Evolutionary conservation across 2,329 filamentous ascomycete species (phyloP).

Genomic region (Ophiostoma pallidulum): DNA sequence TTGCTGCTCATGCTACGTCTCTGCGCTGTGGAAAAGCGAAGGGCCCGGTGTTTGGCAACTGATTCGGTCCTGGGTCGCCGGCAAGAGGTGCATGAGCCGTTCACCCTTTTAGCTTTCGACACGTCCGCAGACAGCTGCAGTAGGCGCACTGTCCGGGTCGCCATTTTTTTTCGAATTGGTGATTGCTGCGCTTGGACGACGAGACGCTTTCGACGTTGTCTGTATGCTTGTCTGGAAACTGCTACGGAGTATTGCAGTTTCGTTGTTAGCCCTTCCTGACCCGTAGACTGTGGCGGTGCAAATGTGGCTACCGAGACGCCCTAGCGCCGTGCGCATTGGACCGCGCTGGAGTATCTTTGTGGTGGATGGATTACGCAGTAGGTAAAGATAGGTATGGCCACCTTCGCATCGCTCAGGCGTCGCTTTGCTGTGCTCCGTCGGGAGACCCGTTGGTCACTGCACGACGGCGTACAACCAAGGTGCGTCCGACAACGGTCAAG

Average conservation of each 20-base stretch:
- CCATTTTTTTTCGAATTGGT: neutral
- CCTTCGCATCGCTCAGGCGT: too few relatives aligned
- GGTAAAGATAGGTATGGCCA: too few relatives aligned
- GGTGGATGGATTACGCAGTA: too few relatives aligned
- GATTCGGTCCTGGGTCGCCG: too few relatives aligned
- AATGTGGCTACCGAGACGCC: neutral
- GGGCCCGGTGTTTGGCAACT: neutral
- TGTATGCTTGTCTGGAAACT: too few relatives aligned
- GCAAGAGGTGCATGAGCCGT: neutral
- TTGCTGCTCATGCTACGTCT: neutral
- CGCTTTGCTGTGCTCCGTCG: neutral
- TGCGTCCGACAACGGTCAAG: constrained; percentile 19
- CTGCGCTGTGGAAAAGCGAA: neutral
- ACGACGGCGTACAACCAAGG: constrained; percentile 14
- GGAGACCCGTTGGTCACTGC: neutral
- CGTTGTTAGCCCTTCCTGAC: neutral
- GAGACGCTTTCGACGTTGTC: too few relatives aligned
- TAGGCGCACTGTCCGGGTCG: neutral
- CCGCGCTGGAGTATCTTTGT: too few relatives aligned
- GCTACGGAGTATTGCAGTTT: neutral
- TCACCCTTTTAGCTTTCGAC: neutral
- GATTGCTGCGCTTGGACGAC: neutral
- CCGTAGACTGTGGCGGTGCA: constrained; percentile 7
- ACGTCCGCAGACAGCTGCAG: neutral
- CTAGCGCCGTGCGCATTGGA: too few relatives aligned